Evolutionary conservation across 2,329 filamentous ascomycete species (phyloP), one percentile per base, ranked within the genome.

Genomic region (Periconia sp.): DNA sequence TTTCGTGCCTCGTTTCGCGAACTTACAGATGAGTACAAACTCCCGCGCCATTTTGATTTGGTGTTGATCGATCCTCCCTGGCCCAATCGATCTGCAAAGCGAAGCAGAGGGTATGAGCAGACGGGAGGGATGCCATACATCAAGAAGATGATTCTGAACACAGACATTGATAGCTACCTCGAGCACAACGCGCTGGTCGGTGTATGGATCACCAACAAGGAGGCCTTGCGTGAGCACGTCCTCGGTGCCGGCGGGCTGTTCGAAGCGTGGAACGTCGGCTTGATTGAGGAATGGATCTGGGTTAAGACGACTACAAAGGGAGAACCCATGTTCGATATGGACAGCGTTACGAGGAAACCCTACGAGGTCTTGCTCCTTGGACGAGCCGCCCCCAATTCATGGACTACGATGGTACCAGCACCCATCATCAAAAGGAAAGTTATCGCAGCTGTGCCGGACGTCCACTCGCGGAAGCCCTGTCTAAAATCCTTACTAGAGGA

Each of bases 381-480:
- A 68, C 80, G 70, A 61, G 64, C 62, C 30, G 56, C 62, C 1
- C 59, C 62, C 1, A 69, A 69, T 51, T 49, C 64, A 2, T 62
- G 57, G 56, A 63, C 62, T 3, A 62, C 53, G 13, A 64, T 61
- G 56, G 23, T 56, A 42, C 54, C 59, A 44, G 33, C 63, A 68
- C 18, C 71, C 55, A 40, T 61, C 2, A 64, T 80, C 3, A 74
- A 67, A 45, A 76, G 74, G 30, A 86, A 81, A 66, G 82, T 90
- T 2, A 77, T 93, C 31, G 70, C 90, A 9, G 85, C 82, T 1
- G 88, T 90, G 19, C 88, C 89, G 1, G 90, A 93, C 67, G 61
- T 90, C 3, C 90, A 94, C 71, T 92, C 90, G 0, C 78, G 90
- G 45, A 94, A 94, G 68, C 90, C 90, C 3, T 90, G 86, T 63